phyloP scores from a whole-genome alignment of 768 basidiomycete genomes.

The Naganishia randhawae region DNA sequence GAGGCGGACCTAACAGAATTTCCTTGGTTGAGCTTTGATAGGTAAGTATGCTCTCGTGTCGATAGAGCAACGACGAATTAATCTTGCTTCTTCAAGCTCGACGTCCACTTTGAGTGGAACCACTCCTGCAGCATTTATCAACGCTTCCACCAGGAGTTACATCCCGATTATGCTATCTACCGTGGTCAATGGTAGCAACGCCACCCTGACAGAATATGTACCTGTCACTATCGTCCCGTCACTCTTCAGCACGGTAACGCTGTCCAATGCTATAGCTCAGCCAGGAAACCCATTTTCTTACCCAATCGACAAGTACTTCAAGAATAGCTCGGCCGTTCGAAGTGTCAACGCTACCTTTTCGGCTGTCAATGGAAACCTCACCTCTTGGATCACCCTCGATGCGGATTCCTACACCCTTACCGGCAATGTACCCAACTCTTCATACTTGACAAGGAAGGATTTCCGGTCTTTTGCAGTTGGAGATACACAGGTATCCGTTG shows the following conservation, averaged over 20 bases:
- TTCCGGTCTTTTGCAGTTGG: slow-evolving; percentile 9
- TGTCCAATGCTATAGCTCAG: slow-evolving; percentile 60
- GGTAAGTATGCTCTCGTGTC: slow-evolving; percentile 36
- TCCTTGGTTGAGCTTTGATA: slow-evolving; percentile 58
- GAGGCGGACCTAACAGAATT: slow-evolving; percentile 61
- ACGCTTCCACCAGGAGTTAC: slow-evolving; percentile 39
- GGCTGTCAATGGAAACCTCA: slow-evolving; percentile 36
- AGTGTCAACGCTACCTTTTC: slow-evolving; percentile 32
- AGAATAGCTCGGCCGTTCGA: slow-evolving; percentile 51
- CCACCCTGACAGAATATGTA: slow-evolving; percentile 49
- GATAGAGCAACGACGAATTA: background rate
- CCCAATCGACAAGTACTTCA: slow-evolving; percentile 59
- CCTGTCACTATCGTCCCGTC: slow-evolving; percentile 66
- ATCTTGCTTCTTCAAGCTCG: slow-evolving; percentile 22
- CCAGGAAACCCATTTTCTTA: slow-evolving; percentile 59
- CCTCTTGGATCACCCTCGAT: slow-evolving; percentile 43
- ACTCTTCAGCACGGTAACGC: slow-evolving; percentile 61
- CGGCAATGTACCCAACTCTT: slow-evolving; percentile 36
- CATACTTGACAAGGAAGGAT: background rate
- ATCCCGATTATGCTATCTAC: slow-evolving; percentile 63
- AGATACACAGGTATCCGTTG: slow-evolving; percentile 29
- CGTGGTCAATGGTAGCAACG: slow-evolving; percentile 61
- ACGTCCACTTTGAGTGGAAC: slow-evolving; percentile 58
- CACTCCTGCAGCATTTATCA: slow-evolving; percentile 55
- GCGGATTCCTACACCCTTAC: slow-evolving; percentile 34